Evolutionary conservation across 441 rosid species (phyloP), one percentile per base, ranked within the genome.

Genomic region (Isatis lusitanica): DNA sequence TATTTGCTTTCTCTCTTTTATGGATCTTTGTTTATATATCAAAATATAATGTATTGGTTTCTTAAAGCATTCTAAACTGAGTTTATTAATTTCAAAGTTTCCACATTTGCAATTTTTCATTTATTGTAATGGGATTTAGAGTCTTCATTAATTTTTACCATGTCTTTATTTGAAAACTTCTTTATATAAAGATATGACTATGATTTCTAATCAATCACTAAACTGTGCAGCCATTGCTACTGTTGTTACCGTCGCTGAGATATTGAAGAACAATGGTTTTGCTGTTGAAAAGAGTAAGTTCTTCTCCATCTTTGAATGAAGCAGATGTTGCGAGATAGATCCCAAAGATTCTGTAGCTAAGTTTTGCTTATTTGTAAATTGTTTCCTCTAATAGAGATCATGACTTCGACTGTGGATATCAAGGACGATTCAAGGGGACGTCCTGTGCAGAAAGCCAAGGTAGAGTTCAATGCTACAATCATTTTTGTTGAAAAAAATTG

Each of bases 391-490:
- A 35, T 75, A 90, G 93, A 87, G 85, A 88, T 90, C 81, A 87
- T 64, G 67, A 91, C 88, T 7, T 83, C 90, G 13, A 86, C 95
- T 10, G 91, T 91, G 66, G 97, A 87, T 74, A 89, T 91, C 86
- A 89, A 78, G 82, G 95, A 89, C 36, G 92, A 91, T 58, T 64
- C 85, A 17, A 85, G 93, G 76, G 97, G 89, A 24, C 82, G 88
- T 30, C 87, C 88, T 2, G 86, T 88, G 66, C 96, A 90, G 75
- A 90, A 90, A 79, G 90, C 96, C 44, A 90, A 88, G 88, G 91
- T 35, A n/a, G n/a, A n/a, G n/a, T n/a, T n/a, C n/a, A n/a, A n/a
- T n/a, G n/a, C n/a, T n/a, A 35, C 6, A 30, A 5, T 4, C 28
- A 26, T 3, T 30, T 30, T 4, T 30, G 5, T 3, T 30, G 33